These are phyloP conservation scores for Linum trigynum DNA, from an alignment of 345 rosid genomes.

Conservation along the genomic window DNA sequence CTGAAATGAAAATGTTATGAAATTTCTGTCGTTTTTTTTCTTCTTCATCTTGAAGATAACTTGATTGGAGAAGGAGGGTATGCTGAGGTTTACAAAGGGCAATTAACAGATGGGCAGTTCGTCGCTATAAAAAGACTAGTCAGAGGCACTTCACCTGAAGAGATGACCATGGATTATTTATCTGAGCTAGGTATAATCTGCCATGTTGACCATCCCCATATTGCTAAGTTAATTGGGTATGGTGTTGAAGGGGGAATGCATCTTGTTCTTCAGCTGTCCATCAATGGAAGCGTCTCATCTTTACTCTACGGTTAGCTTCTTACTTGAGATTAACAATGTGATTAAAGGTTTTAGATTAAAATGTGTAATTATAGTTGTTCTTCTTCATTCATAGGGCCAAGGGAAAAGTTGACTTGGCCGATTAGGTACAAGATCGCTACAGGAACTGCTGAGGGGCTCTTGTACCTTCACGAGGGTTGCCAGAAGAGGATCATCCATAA, in stretches of 20 bases:
- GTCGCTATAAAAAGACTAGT: conserved; percentile 70
- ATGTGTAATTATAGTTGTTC: background rate
- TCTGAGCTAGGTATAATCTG: conserved; percentile 86
- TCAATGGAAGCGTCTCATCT: conserved; percentile 77
- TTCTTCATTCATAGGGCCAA: conserved; percentile 31
- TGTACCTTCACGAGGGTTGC: conserved; percentile 81
- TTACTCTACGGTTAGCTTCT: conserved; percentile 57
- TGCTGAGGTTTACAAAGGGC: conserved; percentile 80
- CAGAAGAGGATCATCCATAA: conserved; percentile 88
- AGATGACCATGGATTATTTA: conserved; percentile 73
- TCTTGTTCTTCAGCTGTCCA: conserved; percentile 79
- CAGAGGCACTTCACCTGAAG: conserved; percentile 61
- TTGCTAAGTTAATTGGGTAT: conserved; percentile 75
- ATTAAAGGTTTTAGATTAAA: background rate
- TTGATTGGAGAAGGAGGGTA: conserved; percentile 91
- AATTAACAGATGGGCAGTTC: conserved; percentile 43
- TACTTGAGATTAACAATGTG: conserved; percentile 6
- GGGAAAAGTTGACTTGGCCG: conserved; percentile 55
- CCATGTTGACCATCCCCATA: conserved; percentile 90
- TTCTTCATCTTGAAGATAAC: conserved; percentile 36
- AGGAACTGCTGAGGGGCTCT: conserved; percentile 78
- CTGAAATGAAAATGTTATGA: background rate
- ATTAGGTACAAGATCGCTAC: conserved; percentile 58
- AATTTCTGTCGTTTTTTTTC: background rate
- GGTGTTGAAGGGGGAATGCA: conserved; percentile 97